Evolutionary conservation across 139 green algal genomes (phyloP).

Genomic region (Asterochloris erici): DNA sequence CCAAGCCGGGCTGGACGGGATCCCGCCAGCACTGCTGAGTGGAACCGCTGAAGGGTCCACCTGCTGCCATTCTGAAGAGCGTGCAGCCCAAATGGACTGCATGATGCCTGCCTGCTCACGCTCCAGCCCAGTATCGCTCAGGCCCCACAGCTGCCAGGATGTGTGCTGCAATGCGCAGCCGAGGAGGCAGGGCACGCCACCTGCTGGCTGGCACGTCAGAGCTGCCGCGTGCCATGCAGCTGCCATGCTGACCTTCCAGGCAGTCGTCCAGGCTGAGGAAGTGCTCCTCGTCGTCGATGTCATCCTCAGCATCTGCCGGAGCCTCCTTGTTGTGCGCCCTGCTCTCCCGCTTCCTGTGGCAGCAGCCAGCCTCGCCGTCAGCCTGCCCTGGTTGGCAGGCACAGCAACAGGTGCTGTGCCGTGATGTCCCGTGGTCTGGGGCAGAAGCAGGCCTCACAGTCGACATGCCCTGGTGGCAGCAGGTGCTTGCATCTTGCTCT

Average conservation of each 20-base stretch:
- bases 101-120: no score
- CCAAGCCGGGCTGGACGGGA: no score
- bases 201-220: no score
- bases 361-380: neutral
- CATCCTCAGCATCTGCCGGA: conserved; percentile 20
- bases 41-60: no score
- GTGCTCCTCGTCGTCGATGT: conserved; percentile 49
- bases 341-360: conserved; percentile 22
- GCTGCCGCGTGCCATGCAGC: no score
- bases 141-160: neutral
- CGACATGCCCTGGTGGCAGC: conserved; percentile 1
- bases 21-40: no score
- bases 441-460: neutral
- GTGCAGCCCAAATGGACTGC: no score
- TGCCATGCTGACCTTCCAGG: conserved; percentile 23
- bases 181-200: no score
- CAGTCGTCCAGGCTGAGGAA: conserved; percentile 54
- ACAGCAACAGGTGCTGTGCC: no score
- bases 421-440: no score
- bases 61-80: no score
- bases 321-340: conserved; percentile 2
- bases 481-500: neutral
- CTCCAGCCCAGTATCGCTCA: neutral
- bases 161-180: neutral
- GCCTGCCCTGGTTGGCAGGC: no score